A percentile compares a stretch with the other conserved stretches of the same genome.
These are phyloP conservation scores for Chenopodium album DNA, from an alignment of 148 eudicot species.

Conservation along the genomic window DNA sequence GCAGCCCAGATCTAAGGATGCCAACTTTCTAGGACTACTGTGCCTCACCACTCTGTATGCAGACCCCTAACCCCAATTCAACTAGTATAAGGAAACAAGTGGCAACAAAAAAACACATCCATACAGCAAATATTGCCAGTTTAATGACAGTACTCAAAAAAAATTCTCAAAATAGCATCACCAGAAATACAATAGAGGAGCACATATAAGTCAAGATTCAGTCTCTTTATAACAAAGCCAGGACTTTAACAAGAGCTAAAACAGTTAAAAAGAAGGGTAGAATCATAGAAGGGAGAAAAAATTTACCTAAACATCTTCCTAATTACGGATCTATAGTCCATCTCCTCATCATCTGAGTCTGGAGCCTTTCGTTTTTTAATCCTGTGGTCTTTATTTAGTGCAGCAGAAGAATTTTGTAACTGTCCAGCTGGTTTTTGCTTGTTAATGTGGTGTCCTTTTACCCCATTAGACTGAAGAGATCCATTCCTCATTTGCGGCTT, in stretches of 20 bases:
- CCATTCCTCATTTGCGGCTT: slow-evolving; percentile 40
- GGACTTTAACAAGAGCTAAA: not conserved
- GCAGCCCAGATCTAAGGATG: no score
- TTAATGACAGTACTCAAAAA: not conserved
- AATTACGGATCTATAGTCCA: slow-evolving; percentile 45
- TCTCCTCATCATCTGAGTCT: slow-evolving; percentile 17
- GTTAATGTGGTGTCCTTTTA: slow-evolving; percentile 43
- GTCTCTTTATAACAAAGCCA: not conserved
- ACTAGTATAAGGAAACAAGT: not conserved
- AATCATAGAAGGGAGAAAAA: not conserved
- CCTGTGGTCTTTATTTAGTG: not conserved
- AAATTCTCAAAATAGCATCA: not conserved
- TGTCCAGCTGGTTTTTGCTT: slow-evolving; percentile 51
- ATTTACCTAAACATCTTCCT: slow-evolving; percentile 59
- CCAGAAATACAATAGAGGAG: not conserved
- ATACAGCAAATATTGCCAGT: not conserved
- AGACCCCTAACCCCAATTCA: not conserved
- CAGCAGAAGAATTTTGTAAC: slow-evolving; percentile 13
- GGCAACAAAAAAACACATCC: not conserved
- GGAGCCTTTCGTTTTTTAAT: slow-evolving; percentile 23
- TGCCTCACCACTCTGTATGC: no score
- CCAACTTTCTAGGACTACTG: no score
- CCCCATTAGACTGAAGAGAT: slow-evolving; percentile 34
- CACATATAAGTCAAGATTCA: not conserved
- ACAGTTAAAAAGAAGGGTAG: not conserved